Evolutionary conservation across 148 eudicot genomes (phyloP), one percentile per base, ranked within the genome.

Genomic region (Silene conica): DNA sequence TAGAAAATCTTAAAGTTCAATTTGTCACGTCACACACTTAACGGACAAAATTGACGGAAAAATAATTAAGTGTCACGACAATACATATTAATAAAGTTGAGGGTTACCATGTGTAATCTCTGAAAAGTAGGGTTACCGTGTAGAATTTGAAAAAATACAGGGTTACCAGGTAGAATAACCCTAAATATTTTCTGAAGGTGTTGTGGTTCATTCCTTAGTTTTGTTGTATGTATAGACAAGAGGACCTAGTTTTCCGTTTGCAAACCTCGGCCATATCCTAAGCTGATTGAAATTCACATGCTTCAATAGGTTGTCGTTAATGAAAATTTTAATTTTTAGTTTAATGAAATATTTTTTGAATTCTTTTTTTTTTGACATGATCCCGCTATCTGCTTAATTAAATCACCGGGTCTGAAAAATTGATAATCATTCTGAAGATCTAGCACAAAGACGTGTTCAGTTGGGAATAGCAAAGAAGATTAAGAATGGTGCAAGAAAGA

Each of bases 391-490:
- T 65, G 16, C 48, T 50, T 69, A 20, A 57, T 28, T 13, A 61
- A 23, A 63, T 0, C 19, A n/a, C 15, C 58, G 63, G 38, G 18
- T 26, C 58, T 3, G 18, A 14, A 54, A 6, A 55, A 10, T 74
- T 58, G 25, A 74, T n/a, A 20, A 25, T 48, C 61, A 64, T 72
- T 28, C 72, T 73, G 86, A 84, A 81, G 85, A 84, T 81, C 50
- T 78, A 31, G 91, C 89, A 73, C 99, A 95, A 80, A 74, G 87
- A 57, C 87, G 91, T 76, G 78, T 89, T 64, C 97, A 92, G 41
- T 57, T 92, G 80, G 97, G 99, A 81, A 80, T 90, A 72, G 96
- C 93, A 18, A 95, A 95, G 86, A 95, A 95, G 81, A 92, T 95
- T 74, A 95, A 90, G 83, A 90, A 95, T 77, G 97, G 88, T 76